Evolutionary conservation across 148 eudicot species (phyloP).

Genomic region (Spergularia marina): DNA sequence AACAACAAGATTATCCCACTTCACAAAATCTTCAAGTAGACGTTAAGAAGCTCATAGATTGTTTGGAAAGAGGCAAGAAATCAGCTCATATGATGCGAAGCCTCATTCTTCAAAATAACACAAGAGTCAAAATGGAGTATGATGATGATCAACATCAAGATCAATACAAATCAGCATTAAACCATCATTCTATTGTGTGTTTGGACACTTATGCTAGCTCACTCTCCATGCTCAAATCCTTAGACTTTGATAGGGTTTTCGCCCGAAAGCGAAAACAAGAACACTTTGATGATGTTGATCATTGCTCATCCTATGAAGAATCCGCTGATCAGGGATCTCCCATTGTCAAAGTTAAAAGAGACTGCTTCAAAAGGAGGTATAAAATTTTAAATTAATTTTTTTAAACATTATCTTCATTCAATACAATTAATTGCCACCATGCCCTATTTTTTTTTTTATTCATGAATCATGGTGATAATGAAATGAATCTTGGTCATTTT

Average conservation of each 20-base stretch:
- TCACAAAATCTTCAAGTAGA: too few species aligned
- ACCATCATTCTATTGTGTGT: slow-evolving; percentile 14
- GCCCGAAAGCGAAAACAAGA: background rate
- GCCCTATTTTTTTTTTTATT: too few species aligned
- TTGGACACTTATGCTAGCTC: slow-evolving; percentile 12
- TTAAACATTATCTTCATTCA: too few species aligned
- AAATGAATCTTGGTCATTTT: too few species aligned
- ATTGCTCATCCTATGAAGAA: background rate
- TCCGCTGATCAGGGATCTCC: background rate
- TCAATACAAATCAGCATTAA: background rate
- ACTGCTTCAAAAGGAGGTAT: slow-evolving; percentile 33
- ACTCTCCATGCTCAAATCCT: slow-evolving; percentile 15
- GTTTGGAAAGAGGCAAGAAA: slow-evolving; percentile 19
- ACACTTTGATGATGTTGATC: background rate
- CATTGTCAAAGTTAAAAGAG: slow-evolving; percentile 10
- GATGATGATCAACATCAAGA: background rate
- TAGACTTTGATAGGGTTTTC: background rate
- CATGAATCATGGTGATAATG: too few species aligned
- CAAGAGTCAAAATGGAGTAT: slow-evolving; percentile 15
- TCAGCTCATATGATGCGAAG: slow-evolving; percentile 14
- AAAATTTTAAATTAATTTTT: too few species aligned
- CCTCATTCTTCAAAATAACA: background rate
- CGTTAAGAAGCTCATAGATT: background rate
- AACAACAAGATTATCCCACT: too few species aligned
- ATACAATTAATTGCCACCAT: background rate